Percentiles rank a stretch among this genome's conserved stretches.
Evolutionary conservation across 768 basidiomycete genomes (phyloP).

Genomic region (Terana coerulea): DNA sequence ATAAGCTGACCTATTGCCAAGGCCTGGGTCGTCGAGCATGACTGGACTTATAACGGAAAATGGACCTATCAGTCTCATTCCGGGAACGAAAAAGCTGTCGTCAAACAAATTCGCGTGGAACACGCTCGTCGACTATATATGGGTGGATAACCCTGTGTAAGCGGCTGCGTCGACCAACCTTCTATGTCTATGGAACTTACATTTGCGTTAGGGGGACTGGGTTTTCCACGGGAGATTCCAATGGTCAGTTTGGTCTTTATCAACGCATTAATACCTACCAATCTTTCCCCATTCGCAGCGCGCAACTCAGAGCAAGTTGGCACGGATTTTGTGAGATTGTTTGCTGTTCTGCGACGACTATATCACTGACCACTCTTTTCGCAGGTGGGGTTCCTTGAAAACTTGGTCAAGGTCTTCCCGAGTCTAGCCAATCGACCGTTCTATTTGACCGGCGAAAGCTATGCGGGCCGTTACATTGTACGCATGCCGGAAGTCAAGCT

Average conservation of each 20-base stretch:
- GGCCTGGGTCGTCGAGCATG: constrained; percentile 71
- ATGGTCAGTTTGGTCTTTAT: no score
- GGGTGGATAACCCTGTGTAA: constrained; percentile 72
- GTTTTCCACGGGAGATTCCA: constrained; percentile 58
- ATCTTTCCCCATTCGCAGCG: constrained; percentile 8
- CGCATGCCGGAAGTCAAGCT: background rate
- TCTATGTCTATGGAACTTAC: background rate
- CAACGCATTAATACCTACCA: background rate
- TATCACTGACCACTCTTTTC: background rate
- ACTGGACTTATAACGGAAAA: constrained; percentile 67
- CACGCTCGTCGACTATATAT: constrained; percentile 60
- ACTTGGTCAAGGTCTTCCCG: constrained; percentile 74
- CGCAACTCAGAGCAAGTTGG: constrained; percentile 63
- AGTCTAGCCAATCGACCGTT: constrained; percentile 62
- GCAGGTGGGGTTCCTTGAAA: constrained; percentile 68
- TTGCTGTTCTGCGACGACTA: background rate
- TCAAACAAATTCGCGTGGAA: constrained; percentile 58
- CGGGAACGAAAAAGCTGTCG: constrained; percentile 45
- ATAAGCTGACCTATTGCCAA: constrained; percentile 33
- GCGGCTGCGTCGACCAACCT: constrained; percentile 19
- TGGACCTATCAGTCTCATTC: constrained; percentile 59
- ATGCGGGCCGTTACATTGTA: constrained; percentile 71
- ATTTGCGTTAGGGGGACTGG: constrained; percentile 46
- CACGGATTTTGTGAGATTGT: constrained; percentile 37
- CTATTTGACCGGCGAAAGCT: constrained; percentile 69